Conservation (phyloP, 2,329 filamentous ascomycete species). For the Colletotrichum plurivorum region DNA sequence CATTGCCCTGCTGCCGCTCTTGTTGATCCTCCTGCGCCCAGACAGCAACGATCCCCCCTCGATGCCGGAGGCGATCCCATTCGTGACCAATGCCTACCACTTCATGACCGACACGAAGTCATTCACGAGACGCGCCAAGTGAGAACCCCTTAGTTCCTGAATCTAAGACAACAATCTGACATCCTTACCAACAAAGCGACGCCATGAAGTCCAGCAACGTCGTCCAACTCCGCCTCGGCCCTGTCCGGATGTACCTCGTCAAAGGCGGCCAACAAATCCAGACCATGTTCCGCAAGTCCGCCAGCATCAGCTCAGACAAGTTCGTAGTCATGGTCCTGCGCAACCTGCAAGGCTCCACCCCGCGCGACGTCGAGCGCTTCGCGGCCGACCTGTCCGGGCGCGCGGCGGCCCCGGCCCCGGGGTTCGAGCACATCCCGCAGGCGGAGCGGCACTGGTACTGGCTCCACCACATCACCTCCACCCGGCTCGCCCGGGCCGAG, state of each 20-base stretch:
- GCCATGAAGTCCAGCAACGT: constrained; percentile 27
- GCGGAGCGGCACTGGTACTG: constrained; percentile 44
- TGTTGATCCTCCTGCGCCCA: background rate
- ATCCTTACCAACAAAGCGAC: background rate
- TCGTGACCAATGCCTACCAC: constrained; percentile 41
- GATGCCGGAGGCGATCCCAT: constrained; percentile 39
- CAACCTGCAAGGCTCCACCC: constrained; percentile 21
- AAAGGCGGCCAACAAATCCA: constrained; percentile 36
- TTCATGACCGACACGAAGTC: constrained; percentile 37
- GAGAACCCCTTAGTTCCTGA: background rate
- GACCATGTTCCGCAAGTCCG: constrained; percentile 40
- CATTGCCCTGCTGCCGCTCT: background rate
- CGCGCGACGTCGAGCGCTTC: constrained; percentile 38
- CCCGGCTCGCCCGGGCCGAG: constrained; percentile 35
- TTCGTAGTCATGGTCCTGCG: constrained; percentile 39
- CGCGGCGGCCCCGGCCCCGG: constrained; percentile 36
- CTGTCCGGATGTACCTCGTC: constrained; percentile 38
- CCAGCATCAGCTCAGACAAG: constrained; percentile 41
- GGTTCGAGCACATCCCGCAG: constrained; percentile 35
- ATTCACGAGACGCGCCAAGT: constrained; percentile 39
- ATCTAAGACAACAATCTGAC: background rate
- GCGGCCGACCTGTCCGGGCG: constrained; percentile 41
- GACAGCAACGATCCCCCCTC: constrained; percentile 23
- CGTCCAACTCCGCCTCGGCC: constrained; percentile 36
- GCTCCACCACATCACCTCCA: constrained; percentile 39